Evolutionary conservation across 345 rosid genomes (phyloP), one percentile per base, ranked within the genome.

Genomic region (Eucalyptus tenuipes): DNA sequence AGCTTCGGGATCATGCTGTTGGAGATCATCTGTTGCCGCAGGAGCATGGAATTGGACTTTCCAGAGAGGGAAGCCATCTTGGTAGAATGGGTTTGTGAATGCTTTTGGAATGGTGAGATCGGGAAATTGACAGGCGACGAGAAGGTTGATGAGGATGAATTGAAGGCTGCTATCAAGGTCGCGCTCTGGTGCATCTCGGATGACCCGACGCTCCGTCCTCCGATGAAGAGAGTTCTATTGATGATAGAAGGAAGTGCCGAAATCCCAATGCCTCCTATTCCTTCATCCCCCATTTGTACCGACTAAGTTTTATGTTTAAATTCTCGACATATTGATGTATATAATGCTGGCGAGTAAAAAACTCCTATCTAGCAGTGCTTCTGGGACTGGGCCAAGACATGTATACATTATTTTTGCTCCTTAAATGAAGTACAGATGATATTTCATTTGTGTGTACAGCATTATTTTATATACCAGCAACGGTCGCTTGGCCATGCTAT

Each of bases 1-100:
- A 91, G 90, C 88, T 92, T 90, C 13, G 91, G 94, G 14, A 40
- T 91, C 14, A 79, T 92, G 87, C 50, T 91, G n/a, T 25, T 89
- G 49, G 91, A 91, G 90, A 88, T 90, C 50, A 53, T 86, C 31
- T 88, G 93, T 79, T 61, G 89, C 15, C 57, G 90, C 10, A 71
- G 86, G 86, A 61, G 50, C 14, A 37, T 90, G 29, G 90, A 90
- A 7, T 37, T 2, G 11, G 61, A 53, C 40, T 86, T 89, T 27
- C 44, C 66, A 2, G 53, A 86, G 48, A 49, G 25, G 11, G 81
- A 91, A 89, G 82, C 9, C 12, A 48, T 92, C 44, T 90, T 92
- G 49, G 88, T 87, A 50, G 88, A 88, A 5, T 88, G 89, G 92
- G 92, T 86, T 86, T 45, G 86, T 14, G 13, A 89, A 1, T 91